Conservation (phyloP, 2,329 filamentous ascomycete species). For the Cladobotryum mycophilum region DNA sequence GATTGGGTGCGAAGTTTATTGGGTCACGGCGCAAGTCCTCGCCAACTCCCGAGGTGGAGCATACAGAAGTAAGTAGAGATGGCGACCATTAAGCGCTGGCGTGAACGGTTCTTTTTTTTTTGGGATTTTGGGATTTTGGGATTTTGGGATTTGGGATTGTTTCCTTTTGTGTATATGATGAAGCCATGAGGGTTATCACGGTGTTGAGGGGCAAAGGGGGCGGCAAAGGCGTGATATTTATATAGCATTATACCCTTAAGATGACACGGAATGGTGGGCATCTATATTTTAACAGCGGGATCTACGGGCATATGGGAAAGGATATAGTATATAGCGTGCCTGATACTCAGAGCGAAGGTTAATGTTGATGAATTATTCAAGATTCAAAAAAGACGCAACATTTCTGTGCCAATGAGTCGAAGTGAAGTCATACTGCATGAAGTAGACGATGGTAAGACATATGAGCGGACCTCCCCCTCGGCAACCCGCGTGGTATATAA, state of each 20-base stretch:
- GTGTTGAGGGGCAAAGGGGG: slow-evolving; percentile 1
- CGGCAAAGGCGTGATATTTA: background rate
- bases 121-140: slow-evolving; percentile 9
- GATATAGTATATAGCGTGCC: too few relatives aligned
- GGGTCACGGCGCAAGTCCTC: slow-evolving; percentile 25
- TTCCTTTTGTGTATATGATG: slow-evolving; percentile 11
- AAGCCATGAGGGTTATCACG: slow-evolving; percentile 1
- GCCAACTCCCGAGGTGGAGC: slow-evolving; percentile 23
- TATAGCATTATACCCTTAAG: slow-evolving; percentile 12
- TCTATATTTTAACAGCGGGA: too few relatives aligned
- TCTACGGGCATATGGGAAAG: too few relatives aligned
- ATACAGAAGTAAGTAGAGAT: slow-evolving; percentile 20
- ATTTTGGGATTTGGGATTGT: slow-evolving; percentile 9
- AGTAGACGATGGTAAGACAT: too few relatives aligned
- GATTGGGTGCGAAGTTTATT: slow-evolving; percentile 21
- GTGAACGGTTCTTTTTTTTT: slow-evolving; percentile 13
- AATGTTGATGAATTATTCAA: too few relatives aligned
- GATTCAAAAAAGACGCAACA: too few relatives aligned
- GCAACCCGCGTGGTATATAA: too few relatives aligned
- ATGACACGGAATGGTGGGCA: slow-evolving; percentile 1
- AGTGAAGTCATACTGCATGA: too few relatives aligned
- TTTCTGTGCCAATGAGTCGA: too few relatives aligned
- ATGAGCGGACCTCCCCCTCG: too few relatives aligned
- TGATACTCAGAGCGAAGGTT: too few relatives aligned
- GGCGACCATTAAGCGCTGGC: slow-evolving; percentile 7